Conservation (phyloP, 345 rosid genomes). For the Anacardium occidentale region DNA sequence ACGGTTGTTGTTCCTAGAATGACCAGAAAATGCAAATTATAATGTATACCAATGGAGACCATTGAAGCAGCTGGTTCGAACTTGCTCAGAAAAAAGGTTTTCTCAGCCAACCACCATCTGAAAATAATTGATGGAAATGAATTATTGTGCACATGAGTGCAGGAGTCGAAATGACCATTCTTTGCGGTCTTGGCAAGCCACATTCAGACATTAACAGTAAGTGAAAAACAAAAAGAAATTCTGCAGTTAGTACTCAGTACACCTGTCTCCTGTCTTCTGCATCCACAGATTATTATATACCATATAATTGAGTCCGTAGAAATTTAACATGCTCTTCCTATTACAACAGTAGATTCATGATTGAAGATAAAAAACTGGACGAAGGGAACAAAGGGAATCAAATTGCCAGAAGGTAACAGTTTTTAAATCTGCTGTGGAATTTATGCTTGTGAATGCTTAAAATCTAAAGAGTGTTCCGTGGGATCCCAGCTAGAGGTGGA, state of each 20-base stretch:
- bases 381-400: not conserved
- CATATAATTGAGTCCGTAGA: no score
- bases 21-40: no score
- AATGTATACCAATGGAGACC: not conserved
- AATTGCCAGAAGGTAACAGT: not conserved
- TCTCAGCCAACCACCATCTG: no score
- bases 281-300: no score
- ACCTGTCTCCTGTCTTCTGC: not conserved
- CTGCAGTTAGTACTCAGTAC: constrained; percentile 4
- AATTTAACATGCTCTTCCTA: no score
- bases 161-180: no score
- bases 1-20: no score
- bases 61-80: not conserved
- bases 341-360: no score
- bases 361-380: no score
- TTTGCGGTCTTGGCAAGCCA: not conserved
- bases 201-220: not conserved
- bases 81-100: no score
- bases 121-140: not conserved
- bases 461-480: not conserved
- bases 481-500: not conserved
- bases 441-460: not conserved
- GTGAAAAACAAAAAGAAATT: constrained; percentile 7
- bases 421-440: not conserved
- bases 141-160: not conserved